A percentile compares a stretch with the other conserved stretches of the same genome.
Conservation (phyloP, 1,284 basidiomycete species). For the Trichosporon ovoides region DNA sequence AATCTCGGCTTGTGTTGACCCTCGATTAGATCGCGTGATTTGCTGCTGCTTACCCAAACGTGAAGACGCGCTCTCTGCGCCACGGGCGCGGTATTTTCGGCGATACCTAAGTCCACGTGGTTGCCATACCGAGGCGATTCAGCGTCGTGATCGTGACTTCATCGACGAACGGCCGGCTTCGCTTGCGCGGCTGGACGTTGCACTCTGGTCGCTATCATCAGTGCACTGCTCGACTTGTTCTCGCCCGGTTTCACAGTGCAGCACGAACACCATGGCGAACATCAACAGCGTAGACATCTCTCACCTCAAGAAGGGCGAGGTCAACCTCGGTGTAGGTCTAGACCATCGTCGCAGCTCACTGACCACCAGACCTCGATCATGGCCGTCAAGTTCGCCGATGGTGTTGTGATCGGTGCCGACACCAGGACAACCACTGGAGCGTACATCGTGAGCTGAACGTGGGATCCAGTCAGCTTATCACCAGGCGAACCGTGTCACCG, state of each 20-base stretch:
- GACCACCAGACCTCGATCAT: constrained; percentile 86
- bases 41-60: too few relatives aligned
- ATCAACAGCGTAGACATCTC: constrained; percentile 46
- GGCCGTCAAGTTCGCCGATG: constrained; percentile 94
- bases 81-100: not conserved
- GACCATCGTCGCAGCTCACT: not conserved
- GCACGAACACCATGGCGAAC: constrained; percentile 32
- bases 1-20: too few relatives aligned
- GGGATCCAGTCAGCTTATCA: not conserved
- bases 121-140: not conserved
- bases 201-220: not conserved
- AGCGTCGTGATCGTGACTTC: constrained; percentile 1
- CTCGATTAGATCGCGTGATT: too few relatives aligned
- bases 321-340: constrained; percentile 80
- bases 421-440: constrained; percentile 93
- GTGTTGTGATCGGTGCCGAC: constrained; percentile 95
- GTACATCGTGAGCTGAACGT: constrained; percentile 68
- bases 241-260: not conserved
- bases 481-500: constrained; percentile 89
- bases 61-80: not conserved
- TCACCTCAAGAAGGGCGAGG: constrained; percentile 79
- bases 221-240: not conserved
- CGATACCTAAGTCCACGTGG: constrained; percentile 1
- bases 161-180: not conserved
- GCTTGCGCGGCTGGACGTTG: constrained; percentile 1